Evolutionary conservation across 176 grass and related monocot species (phyloP), one percentile per base, ranked within the genome.

Genomic region (Carex scoparia): DNA sequence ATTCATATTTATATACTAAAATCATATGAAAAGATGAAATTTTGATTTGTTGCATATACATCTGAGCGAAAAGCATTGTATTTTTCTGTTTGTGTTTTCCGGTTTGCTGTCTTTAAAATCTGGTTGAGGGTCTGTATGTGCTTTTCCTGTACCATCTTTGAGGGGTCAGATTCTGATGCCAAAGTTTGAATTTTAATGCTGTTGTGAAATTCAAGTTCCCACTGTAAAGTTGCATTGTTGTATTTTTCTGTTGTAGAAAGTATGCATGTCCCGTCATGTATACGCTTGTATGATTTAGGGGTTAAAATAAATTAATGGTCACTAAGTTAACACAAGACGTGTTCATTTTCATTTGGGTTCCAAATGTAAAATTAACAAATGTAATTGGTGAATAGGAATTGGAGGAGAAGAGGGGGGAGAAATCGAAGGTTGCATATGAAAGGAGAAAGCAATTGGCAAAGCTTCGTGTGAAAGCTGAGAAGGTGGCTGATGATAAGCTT

Each of bases 401-500:
- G 44, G 80, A 87, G 86, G 72, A 54, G 30, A 87, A 87, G 80
- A 87, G 86, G 10, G 84, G 84, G 65, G 68, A 84, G 37, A 84
- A 38, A 56, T 28, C 86, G 8, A 65, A 87, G 35, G 80, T 76
- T 42, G 32, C 86, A 19, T 83, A 84, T 31, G 80, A 87, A n/a
- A 87, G 79, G 66, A 87, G 79, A 31, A 87, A 87, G 65, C 85
- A 87, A 48, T 35, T 87, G 4, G 53, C 85, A 32, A 87, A 49
- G 53, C 65, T 87, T 27, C 42, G 85, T 57, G 5, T 82, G 63
- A 82, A 82, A 65, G 85, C 85, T 44, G 79, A 82, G 44, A 82
- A 37, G 49, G 15, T 65, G 33, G 85, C 79, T 12, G 78, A 87
- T 23, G 85, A 87, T 35, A 87, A 82, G 49, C 85, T 87, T 70